Evolutionary conservation across 129 eudicot species (phyloP), one percentile per base, ranked within the genome.

Genomic region (Solidago caesia): DNA sequence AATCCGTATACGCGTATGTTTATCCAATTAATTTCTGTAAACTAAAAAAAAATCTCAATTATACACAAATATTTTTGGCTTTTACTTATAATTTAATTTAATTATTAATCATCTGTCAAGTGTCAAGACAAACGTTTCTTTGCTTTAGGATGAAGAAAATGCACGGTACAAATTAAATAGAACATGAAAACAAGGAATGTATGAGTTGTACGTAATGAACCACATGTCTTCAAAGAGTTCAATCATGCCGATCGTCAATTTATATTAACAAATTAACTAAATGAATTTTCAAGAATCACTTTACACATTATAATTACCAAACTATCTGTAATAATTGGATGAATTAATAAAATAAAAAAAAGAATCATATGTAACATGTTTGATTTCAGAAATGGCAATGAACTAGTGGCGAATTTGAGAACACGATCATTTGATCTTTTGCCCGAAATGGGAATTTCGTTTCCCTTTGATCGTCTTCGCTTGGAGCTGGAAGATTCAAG

Each of bases 401-500:
- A 71, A 92, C 85, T 74, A 89, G 72, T 45, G 95, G 64, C 47
- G 98, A 75, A 27, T 88, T 78, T 2, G 94, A 75, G 80, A 89
- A 87, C 77, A 78, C 86, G 43, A 89, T 84, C 46, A 87, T 85
- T 76, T 84, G 84, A 73, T 87, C 89, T 27, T 81, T 84, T 0
- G 86, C 33, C 12, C 80, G 77, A 67, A 82, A 87, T 2, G 84
- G 78, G 67, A 89, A 87, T 49, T 89, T 89, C 5, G 86, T 56
- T 63, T 87, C 88, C 15, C 63, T 61, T 9, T 51, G 82, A 61
- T 83, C 77, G 58, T 87, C 91, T 21, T 76, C 85, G 8, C 1
- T 14, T 0, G 97, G 89, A 8, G 98, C 96, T 0, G 96, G 98
- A 56, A 89, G 85, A 75, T 92, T 92, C 10, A 92, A 85, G 73